phyloP scores from a whole-genome alignment of 768 basidiomycete species.

The Termitomyces sp. region DNA sequence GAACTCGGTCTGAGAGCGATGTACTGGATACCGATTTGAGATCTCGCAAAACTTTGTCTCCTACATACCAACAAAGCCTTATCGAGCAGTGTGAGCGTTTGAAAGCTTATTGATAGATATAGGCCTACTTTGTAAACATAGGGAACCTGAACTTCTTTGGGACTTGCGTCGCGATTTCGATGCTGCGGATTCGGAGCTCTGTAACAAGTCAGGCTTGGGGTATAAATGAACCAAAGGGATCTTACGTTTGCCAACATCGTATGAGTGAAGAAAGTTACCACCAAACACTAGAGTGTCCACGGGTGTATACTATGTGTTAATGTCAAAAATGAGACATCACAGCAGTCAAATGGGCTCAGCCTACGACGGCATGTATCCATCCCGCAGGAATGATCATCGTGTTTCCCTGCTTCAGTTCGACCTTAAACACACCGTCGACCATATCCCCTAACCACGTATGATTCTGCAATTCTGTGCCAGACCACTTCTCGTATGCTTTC shows the following conservation, averaged over 20 bases:
- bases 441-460: constrained; percentile 89
- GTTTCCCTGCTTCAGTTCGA: constrained; percentile 71
- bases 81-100: neutral
- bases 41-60: constrained; percentile 74
- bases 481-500: constrained; percentile 90
- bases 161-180: constrained; percentile 90
- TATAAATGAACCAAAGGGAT: neutral
- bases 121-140: constrained; percentile 64
- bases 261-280: constrained; percentile 96
- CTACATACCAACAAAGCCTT: constrained; percentile 91
- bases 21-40: constrained; percentile 46
- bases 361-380: constrained; percentile 96
- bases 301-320: constrained; percentile 73
- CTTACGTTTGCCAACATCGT: constrained; percentile 83
- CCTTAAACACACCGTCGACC: constrained; percentile 88
- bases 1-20: constrained; percentile 46
- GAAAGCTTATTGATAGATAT: neutral
- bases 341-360: constrained; percentile 23
- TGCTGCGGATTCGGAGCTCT: constrained; percentile 88
- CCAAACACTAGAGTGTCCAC: constrained; percentile 93
- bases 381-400: constrained; percentile 96
- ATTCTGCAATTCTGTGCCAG: constrained; percentile 86
- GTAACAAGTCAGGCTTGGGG: constrained; percentile 7
- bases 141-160: constrained; percentile 92
- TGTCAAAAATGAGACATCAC: neutral